Conservation (phyloP, 768 basidiomycete species). For the Tricholoma furcatifolium region DNA sequence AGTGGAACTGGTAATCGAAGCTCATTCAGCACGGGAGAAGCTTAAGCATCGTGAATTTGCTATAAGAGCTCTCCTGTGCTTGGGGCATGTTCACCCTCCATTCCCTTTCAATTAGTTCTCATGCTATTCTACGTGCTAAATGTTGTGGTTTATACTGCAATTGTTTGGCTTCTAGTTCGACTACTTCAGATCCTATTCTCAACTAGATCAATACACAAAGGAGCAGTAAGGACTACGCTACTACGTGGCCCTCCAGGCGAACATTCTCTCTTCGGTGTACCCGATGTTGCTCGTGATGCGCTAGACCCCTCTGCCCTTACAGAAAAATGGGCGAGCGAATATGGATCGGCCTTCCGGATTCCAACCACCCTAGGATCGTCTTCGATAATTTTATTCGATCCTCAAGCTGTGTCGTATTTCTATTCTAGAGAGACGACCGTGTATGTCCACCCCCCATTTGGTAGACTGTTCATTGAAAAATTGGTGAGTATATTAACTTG, state of each 20-base stretch:
- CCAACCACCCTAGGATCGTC: constrained; percentile 33
- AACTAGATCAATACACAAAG: background rate
- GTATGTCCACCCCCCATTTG: constrained; percentile 40
- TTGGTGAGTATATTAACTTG: constrained; percentile 26
- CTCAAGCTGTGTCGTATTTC: constrained; percentile 51
- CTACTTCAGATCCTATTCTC: too few relatives aligned
- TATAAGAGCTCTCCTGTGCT: too few relatives aligned
- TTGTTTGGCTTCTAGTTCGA: too few relatives aligned
- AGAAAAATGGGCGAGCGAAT: constrained; percentile 46
- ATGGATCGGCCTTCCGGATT: constrained; percentile 46
- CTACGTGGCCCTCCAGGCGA: constrained; percentile 41
- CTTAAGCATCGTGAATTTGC: too few relatives aligned
- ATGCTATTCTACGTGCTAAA: too few relatives aligned
- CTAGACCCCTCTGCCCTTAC: constrained; percentile 32
- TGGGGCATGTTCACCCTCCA: too few relatives aligned
- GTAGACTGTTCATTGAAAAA: constrained; percentile 34
- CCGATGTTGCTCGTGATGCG: constrained; percentile 23
- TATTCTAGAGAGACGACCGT: constrained; percentile 48
- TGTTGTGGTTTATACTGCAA: too few relatives aligned
- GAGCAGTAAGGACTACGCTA: constrained; percentile 24
- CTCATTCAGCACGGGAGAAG: too few relatives aligned
- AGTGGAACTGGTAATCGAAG: too few relatives aligned
- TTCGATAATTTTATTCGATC: constrained; percentile 40
- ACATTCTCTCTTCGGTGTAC: constrained; percentile 42
- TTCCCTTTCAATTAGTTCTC: too few relatives aligned